Conservation (phyloP, 2,329 filamentous ascomycete species). For the Ascochyta pisi region DNA sequence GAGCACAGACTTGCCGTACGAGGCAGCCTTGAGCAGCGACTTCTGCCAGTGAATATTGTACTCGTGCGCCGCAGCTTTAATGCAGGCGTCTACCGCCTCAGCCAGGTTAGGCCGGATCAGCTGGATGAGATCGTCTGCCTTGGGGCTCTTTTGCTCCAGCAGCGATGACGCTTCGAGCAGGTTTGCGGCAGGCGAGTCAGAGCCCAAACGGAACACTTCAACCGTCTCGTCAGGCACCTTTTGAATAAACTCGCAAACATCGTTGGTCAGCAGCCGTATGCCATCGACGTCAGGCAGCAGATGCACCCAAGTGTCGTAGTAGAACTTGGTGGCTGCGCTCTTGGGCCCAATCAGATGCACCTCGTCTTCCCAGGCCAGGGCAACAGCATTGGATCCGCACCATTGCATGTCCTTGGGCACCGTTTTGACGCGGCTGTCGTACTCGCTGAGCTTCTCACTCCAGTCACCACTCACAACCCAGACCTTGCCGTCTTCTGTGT, state of each 20-base stretch:
- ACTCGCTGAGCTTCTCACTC: conserved; percentile 88
- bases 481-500: conserved; percentile 80
- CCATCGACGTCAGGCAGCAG: conserved; percentile 88
- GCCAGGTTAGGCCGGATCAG: conserved; percentile 86
- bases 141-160: conserved; percentile 90
- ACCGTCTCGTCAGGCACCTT: conserved; percentile 86
- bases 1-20: conserved; percentile 95
- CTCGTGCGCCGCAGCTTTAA: conserved; percentile 91
- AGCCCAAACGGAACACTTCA: conserved; percentile 87
- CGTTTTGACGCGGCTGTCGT: conserved; percentile 85
- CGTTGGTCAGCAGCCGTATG: conserved; percentile 87
- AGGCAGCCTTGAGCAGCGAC: conserved; percentile 91
- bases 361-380: conserved; percentile 97
- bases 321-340: conserved; percentile 77
- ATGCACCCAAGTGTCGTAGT: conserved; percentile 91
- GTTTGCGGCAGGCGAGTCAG: conserved; percentile 89
- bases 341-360: conserved; percentile 90
- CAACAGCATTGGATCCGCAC: conserved; percentile 93
- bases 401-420: conserved; percentile 88
- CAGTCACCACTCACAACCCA: conserved; percentile 97
- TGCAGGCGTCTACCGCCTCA: conserved; percentile 91
- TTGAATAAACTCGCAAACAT: conserved; percentile 97
- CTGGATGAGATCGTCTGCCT: conserved; percentile 97
- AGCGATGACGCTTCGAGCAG: conserved; percentile 90
- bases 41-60: conserved; percentile 94